Percentiles rank a stretch among this genome's conserved stretches.
phyloP scores from a whole-genome alignment of 2,329 filamentous ascomycete genomes.

The Zalaria sp. region DNA sequence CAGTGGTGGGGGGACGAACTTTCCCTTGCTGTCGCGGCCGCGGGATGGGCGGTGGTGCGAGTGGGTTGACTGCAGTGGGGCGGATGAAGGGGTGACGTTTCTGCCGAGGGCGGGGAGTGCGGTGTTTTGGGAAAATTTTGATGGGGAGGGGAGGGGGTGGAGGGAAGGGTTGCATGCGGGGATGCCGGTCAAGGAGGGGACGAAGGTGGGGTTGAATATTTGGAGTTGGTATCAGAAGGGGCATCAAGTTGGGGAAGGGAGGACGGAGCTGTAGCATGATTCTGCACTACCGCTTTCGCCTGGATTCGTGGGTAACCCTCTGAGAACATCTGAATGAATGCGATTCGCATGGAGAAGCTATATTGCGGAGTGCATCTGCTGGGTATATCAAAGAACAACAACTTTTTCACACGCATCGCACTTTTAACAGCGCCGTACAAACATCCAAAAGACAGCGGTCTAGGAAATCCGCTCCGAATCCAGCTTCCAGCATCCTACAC shows the following conservation, averaged over 20 bases:
- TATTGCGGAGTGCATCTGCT: too few relatives aligned
- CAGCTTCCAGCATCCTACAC: too few relatives aligned
- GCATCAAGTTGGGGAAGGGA: neutral
- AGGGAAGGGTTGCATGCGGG: slow-evolving; percentile 48
- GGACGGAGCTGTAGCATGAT: too few relatives aligned
- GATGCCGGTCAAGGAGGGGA: slow-evolving; percentile 39
- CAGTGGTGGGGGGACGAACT: slow-evolving; percentile 46
- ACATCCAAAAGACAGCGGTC: too few relatives aligned
- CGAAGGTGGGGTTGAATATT: slow-evolving; percentile 49
- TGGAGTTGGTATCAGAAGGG: slow-evolving; percentile 45
- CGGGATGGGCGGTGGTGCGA: slow-evolving; percentile 36
- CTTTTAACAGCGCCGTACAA: too few relatives aligned
- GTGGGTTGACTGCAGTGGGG: slow-evolving; percentile 38
- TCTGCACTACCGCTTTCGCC: too few relatives aligned
- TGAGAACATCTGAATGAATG: too few relatives aligned
- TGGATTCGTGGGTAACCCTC: too few relatives aligned
- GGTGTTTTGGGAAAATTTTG: slow-evolving; percentile 49
- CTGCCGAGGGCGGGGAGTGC: slow-evolving; percentile 44
- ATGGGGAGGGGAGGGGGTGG: slow-evolving; percentile 40
- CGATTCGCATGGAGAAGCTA: too few relatives aligned
- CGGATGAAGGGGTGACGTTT: slow-evolving; percentile 38
- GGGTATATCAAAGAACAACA: too few relatives aligned
- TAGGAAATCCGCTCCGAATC: too few relatives aligned
- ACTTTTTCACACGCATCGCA: too few relatives aligned
- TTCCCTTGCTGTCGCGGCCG: slow-evolving; percentile 36